Conservation (phyloP, 805 yeast genomes). For the Kodamaea lidongshanica region DNA sequence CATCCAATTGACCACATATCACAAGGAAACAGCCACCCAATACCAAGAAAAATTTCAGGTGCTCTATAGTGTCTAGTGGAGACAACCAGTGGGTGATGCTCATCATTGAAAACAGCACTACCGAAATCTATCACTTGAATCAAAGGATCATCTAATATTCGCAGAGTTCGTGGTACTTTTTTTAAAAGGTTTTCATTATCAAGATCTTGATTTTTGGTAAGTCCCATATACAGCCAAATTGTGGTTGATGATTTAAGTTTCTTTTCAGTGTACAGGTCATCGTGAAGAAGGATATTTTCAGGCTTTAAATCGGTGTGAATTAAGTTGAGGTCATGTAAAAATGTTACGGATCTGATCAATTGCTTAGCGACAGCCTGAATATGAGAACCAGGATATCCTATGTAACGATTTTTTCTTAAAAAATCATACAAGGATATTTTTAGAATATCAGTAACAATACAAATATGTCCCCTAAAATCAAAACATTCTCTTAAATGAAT, state of each 20-base stretch:
- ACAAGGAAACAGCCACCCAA: conserved; percentile 97
- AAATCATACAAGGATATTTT: conserved; percentile 87
- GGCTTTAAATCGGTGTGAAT: conserved; percentile 97
- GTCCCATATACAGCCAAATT: conserved; percentile 27
- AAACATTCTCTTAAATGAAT: conserved; percentile 83
- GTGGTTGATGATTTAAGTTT: conserved; percentile 29
- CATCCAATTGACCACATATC: conserved; percentile 98
- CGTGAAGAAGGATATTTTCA: conserved; percentile 75
- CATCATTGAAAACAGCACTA: conserved; percentile 90
- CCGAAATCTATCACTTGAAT: conserved; percentile 95
- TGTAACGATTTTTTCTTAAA: conserved; percentile 71
- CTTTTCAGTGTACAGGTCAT: conserved; percentile 41
- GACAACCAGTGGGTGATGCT: conserved; percentile 85
- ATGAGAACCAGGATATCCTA: conserved; percentile 92
- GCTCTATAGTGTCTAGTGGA: conserved; percentile 96
- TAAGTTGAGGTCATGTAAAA: conserved; percentile 79
- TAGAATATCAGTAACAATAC: conserved; percentile 83
- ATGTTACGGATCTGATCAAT: conserved; percentile 76
- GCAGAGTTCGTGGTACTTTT: conserved; percentile 30
- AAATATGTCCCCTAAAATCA: conserved; percentile 89
- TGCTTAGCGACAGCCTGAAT: conserved; percentile 86
- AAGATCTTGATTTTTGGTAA: conserved; percentile 8
- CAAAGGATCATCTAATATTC: conserved; percentile 65
- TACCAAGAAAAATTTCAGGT: conserved; percentile 89
- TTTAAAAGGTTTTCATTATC: conserved; percentile 6